Percentiles rank a stretch among this genome's conserved stretches.
Evolutionary conservation across 2,329 filamentous ascomycete species (phyloP).

Genomic region (Davidsoniella australis): DNA sequence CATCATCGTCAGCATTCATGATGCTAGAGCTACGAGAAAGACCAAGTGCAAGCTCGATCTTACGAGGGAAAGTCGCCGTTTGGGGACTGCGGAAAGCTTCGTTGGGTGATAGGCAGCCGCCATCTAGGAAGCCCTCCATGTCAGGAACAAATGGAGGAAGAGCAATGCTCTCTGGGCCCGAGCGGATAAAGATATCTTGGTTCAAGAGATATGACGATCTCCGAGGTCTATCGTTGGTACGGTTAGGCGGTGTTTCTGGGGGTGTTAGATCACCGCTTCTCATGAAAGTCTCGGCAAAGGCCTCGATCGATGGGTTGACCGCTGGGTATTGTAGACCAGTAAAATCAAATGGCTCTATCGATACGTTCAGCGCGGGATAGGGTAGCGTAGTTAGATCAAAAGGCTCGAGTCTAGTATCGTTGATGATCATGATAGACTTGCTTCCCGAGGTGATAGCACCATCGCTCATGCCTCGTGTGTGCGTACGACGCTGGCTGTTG

Average conservation of each 20-base stretch:
- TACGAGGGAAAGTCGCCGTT: constrained; percentile 6
- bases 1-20: neutral
- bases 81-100: constrained; percentile 10
- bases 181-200: constrained; percentile 20
- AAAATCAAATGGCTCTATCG: constrained; percentile 36
- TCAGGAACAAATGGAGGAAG: constrained; percentile 33
- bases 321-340: constrained; percentile 31
- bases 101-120: constrained; percentile 10
- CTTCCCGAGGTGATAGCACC: constrained; percentile 58
- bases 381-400: constrained; percentile 35
- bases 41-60: constrained; percentile 1
- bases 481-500: constrained; percentile 6
- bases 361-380: constrained; percentile 26
- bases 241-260: constrained; percentile 40
- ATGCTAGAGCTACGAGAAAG: neutral
- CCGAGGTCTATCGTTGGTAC: constrained; percentile 27
- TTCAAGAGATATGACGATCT: constrained; percentile 39
- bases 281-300: constrained; percentile 35
- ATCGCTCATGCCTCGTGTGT: constrained; percentile 30
- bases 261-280: constrained; percentile 38
- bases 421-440: constrained; percentile 78
- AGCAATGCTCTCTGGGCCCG: constrained; percentile 18
- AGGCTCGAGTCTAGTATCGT: constrained; percentile 36
- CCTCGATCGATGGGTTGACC: constrained; percentile 31
- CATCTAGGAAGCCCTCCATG: constrained; percentile 18